Evolutionary conservation across 2,329 filamentous ascomycete species (phyloP), one percentile per base, ranked within the genome.

Genomic region (Amylocarpus encephaloides): DNA sequence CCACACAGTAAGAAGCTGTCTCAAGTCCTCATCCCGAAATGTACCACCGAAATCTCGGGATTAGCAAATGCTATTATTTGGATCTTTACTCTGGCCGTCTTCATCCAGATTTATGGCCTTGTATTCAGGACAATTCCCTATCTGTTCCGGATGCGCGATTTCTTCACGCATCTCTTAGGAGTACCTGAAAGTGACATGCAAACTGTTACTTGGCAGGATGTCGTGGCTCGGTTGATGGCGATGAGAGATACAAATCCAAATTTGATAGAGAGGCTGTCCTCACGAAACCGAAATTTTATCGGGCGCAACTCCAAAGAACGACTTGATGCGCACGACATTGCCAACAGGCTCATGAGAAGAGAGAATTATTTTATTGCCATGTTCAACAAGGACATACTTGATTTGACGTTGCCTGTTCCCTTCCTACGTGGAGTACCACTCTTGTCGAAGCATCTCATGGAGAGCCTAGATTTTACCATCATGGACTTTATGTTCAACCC

Each of bases 311-410:
- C 89, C 18, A 95, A 96, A 67, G 89, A 97, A 69, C 80, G 92
- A 55, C 83, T 98, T 60, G 93, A 96, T 68, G 93, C 93, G 10
- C 89, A 96, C 62, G 93, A 96, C 64, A 97, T 98, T 66, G 93
- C 93, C 6, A 98, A 97, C 64, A 82, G 93, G 30, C 71, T 98
- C 41, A 97, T 98, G 93, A 85, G 93, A 52, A 86, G 88, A 64
- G 92, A 96, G 56, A 98, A 98, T 64, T 98, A 96, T 62, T 79
- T 96, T 55, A 96, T 98, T 62, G 93, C 93, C 4, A 76, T 98
- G 62, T 89, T 97, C 71, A 98, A 98, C 73, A 97, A 98, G 68
- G 93, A 97, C 54, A 81, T 97, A 34, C 70, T 98, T 38, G 85
- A 98, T 64, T 74, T 97, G 41, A 90, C 87, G 0, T 77, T 96